phyloP scores from a whole-genome alignment of 1,284 basidiomycete genomes.

The Tetrapyrgos nigripes region DNA sequence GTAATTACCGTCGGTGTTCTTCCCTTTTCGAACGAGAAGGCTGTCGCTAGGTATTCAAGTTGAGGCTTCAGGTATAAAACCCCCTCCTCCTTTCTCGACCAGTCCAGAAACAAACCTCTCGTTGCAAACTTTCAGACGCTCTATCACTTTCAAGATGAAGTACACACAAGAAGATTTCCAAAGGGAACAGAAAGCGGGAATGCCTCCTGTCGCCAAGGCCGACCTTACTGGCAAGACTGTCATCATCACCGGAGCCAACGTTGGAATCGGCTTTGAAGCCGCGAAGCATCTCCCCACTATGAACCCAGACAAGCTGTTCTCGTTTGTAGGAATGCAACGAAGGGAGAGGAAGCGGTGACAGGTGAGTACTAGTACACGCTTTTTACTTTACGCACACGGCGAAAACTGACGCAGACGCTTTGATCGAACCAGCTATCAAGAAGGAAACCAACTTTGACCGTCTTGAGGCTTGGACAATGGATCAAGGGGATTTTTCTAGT shows the following conservation, averaged over 20 bases:
- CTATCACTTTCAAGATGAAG: no score
- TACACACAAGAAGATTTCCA: no score
- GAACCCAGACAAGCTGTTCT: constrained; percentile 35
- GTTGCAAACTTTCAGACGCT: no score
- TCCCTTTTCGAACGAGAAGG: no score
- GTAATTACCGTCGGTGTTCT: no score
- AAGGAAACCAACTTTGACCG: constrained; percentile 36
- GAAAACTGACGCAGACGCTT: no score
- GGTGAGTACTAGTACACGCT: constrained; percentile 19
- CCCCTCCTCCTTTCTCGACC: no score
- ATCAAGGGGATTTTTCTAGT: constrained; percentile 44
- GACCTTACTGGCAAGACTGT: constrained; percentile 39
- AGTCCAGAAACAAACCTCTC: no score
- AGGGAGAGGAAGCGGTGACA: constrained; percentile 25
- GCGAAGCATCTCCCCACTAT: constrained; percentile 39
- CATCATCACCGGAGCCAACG: constrained; percentile 40
- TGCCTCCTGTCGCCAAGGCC: constrained; percentile 18
- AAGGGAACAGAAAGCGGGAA: constrained; percentile 6
- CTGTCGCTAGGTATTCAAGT: no score
- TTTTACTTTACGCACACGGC: no score
- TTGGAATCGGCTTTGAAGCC: constrained; percentile 39
- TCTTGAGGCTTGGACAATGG: constrained; percentile 43
- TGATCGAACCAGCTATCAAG: constrained; percentile 40
- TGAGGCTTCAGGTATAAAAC: no score
- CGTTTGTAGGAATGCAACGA: constrained; percentile 31